These are phyloP conservation scores for Agastache rugosa DNA, from an alignment of 257 asterid species.

Conservation along the genomic window DNA sequence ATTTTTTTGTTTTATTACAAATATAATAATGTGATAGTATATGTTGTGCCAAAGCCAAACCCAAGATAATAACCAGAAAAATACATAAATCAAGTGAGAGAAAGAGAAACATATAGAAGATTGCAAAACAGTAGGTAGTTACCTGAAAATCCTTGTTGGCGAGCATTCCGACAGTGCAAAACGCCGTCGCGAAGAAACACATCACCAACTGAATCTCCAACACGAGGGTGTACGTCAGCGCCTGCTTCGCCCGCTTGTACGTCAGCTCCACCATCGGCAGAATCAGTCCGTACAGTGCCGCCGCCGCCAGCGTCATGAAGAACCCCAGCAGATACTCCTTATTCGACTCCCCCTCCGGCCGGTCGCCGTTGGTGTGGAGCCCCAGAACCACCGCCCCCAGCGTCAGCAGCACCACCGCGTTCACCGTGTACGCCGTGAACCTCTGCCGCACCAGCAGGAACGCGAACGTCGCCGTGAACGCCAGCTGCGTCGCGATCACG, in stretches of 20 bases:
- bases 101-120: neutral
- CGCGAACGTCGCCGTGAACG: constrained; percentile 33
- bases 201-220: constrained; percentile 19
- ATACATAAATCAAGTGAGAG: neutral
- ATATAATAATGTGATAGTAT: too few species aligned
- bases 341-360: constrained; percentile 38
- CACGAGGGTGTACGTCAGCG: constrained; percentile 8
- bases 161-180: constrained; percentile 12
- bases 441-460: constrained; percentile 23
- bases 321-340: constrained; percentile 26
- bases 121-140: neutral
- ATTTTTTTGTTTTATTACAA: too few species aligned
- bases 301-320: constrained; percentile 23
- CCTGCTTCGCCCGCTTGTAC: constrained; percentile 19
- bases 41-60: too few species aligned
- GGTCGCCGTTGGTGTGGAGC: constrained; percentile 35
- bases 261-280: constrained; percentile 29
- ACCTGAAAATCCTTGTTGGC: constrained; percentile 19
- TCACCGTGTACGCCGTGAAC: constrained; percentile 31
- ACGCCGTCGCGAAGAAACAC: constrained; percentile 11
- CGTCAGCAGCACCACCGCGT: constrained; percentile 41
- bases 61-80: too few species aligned
- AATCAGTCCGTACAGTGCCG: constrained; percentile 20
- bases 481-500: constrained; percentile 35
- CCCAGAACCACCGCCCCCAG: constrained; percentile 45